These are phyloP conservation scores for Chrysanthemum seticuspe DNA, from an alignment of 129 eudicot genomes.

Conservation along the genomic window DNA sequence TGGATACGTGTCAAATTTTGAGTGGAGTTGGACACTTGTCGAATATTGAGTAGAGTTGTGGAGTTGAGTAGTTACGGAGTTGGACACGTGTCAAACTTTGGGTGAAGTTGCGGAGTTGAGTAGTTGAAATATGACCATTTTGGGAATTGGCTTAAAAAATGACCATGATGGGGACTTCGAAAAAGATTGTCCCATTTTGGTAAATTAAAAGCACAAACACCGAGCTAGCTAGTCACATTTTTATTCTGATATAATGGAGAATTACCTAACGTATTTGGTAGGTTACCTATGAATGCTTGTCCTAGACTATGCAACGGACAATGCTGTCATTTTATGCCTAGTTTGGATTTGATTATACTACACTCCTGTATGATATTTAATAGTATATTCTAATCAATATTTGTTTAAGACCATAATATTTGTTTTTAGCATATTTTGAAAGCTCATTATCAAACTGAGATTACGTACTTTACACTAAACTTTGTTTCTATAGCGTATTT, in stretches of 20 bases:
- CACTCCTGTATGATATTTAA: background rate
- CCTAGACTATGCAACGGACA: conserved; percentile 23
- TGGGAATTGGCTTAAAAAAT: too few species aligned
- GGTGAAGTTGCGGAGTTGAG: too few species aligned
- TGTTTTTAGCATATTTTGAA: background rate
- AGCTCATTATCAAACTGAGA: background rate
- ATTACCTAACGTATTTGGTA: background rate
- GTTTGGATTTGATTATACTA: conserved; percentile 24
- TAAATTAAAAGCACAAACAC: background rate
- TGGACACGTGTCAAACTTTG: too few species aligned
- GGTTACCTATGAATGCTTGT: conserved; percentile 11
- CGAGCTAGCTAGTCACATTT: background rate
- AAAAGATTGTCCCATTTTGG: too few species aligned
- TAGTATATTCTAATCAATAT: conserved; percentile 9
- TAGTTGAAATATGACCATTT: too few species aligned
- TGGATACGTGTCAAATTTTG: too few species aligned
- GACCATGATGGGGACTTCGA: too few species aligned
- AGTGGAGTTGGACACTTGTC: too few species aligned
- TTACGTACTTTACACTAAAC: too few species aligned
- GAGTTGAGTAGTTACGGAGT: too few species aligned
- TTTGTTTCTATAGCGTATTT: too few species aligned
- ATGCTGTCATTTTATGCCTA: conserved; percentile 23
- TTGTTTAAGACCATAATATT: conserved; percentile 17
- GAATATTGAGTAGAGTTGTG: too few species aligned
- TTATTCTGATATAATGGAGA: background rate